Conservation (phyloP, 1,284 basidiomycete species). For the Ganoderma lucidum region DNA sequence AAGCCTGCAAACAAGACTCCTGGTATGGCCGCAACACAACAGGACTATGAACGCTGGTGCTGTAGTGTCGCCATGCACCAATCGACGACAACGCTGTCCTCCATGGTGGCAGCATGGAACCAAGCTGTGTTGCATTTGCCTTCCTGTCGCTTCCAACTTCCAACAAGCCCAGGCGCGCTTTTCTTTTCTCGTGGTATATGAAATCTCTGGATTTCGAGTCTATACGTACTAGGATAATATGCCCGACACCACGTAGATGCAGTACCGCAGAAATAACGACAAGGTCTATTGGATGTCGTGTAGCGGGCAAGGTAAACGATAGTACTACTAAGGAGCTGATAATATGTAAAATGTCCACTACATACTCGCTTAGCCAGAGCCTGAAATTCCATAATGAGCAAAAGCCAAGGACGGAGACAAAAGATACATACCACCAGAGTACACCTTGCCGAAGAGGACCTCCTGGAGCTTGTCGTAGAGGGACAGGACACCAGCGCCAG, state of each 20-base stretch:
- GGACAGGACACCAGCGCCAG: slow-evolving; percentile 96
- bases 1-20: slow-evolving; percentile 84
- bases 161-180: slow-evolving; percentile 8
- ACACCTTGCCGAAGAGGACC: slow-evolving; percentile 95
- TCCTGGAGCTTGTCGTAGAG: slow-evolving; percentile 94
- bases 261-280: slow-evolving; percentile 42
- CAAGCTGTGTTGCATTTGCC: slow-evolving; percentile 4
- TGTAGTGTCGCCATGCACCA: slow-evolving; percentile 27
- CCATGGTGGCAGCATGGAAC: slow-evolving; percentile 36
- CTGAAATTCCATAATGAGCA: slow-evolving; percentile 38
- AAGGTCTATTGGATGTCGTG: slow-evolving; percentile 45
- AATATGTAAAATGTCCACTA: slow-evolving; percentile 39
- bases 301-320: slow-evolving; percentile 42
- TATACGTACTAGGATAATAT: slow-evolving; percentile 35
- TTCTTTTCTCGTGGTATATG: slow-evolving; percentile 25
- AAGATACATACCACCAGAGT: slow-evolving; percentile 70
- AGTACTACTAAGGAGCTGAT: slow-evolving; percentile 43
- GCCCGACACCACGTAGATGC: slow-evolving; percentile 29
- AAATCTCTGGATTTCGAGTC: slow-evolving; percentile 35
- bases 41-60: slow-evolving; percentile 17
- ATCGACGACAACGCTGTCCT: slow-evolving; percentile 3
- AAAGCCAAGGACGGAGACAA: not conserved
- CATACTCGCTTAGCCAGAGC: slow-evolving; percentile 53
- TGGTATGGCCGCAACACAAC: slow-evolving; percentile 87
- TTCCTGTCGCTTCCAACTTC: not conserved